Evolutionary conservation across 441 rosid genomes (phyloP), one percentile per base, ranked within the genome.

Genomic region (Brassica hybrid): DNA sequence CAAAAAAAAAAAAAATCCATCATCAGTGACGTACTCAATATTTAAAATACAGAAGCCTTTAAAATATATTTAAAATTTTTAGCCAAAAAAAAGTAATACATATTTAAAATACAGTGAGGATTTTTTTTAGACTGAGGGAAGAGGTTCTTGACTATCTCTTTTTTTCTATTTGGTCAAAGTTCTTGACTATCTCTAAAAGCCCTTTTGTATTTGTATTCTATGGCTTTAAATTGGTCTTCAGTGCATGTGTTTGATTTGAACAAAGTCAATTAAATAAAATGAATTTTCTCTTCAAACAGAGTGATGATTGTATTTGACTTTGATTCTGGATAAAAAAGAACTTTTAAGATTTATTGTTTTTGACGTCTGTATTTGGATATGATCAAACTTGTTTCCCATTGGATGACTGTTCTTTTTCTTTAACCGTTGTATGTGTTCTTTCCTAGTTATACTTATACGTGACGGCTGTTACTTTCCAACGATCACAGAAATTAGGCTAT

Each of bases 241-340:
- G 8, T 65, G n/a, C 56, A 73, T 65, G 23, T 48, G 63, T 76
- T 27, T 27, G 32, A 27, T 58, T 61, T 48, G 54, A 68, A 68
- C 60, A 17, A 41, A 36, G 48, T 41, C 48, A 41, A 9, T 41
- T 41, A 41, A 41, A 41, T 10, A 41, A 23, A 25, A 21, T 25
- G 14, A 41, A 7, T 13, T 13, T 75, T 60, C 67, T 45, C 73
- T 74, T 58, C 48, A 59, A 54, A 64, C 25, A 50, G 32, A 41
- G 13, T 43, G 32, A 62, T 62, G 30, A 45, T 63, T 72, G 36
- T 16, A 52, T 52, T 52, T 7, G 19, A 52, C 3, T 52, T 16
- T 16, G 16, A 41, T 41, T 52, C 5, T 16, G 32, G 32, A 43
- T 43, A 43, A 43, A 43, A 43, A 43, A 12, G 52, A 43, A 19